These are phyloP conservation scores for Rhizopogon salebrosus DNA, from an alignment of 768 basidiomycete species.

Conservation along the genomic window DNA sequence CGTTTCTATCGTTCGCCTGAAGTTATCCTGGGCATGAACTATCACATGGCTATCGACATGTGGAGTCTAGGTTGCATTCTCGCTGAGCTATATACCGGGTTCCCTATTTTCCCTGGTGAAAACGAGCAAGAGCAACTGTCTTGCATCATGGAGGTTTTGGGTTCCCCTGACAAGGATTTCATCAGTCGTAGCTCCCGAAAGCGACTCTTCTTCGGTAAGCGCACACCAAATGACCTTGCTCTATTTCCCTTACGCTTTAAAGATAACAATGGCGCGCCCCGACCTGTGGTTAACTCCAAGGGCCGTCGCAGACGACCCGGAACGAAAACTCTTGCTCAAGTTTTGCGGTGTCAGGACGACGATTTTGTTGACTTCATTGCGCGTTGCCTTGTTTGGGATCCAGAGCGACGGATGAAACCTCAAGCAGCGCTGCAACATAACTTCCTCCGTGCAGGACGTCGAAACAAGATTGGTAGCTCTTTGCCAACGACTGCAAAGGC, in stretches of 20 bases:
- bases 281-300: slow-evolving; percentile 94
- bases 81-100: slow-evolving; percentile 95
- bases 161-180: slow-evolving; percentile 92
- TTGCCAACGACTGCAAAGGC: slow-evolving; percentile 45
- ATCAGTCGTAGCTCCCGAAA: slow-evolving; percentile 91
- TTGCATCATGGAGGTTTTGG: slow-evolving; percentile 99
- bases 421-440: slow-evolving; percentile 89
- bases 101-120: slow-evolving; percentile 98
- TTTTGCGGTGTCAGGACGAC: slow-evolving; percentile 89
- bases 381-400: slow-evolving; percentile 98
- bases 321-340: slow-evolving; percentile 83
- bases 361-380: slow-evolving; percentile 95
- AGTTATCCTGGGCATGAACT: slow-evolving; percentile 98
- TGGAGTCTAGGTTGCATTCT: slow-evolving; percentile 99
- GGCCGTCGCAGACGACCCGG: slow-evolving; percentile 90
- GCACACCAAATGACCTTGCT: not conserved
- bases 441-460: slow-evolving; percentile 70
- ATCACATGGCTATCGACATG: slow-evolving; percentile 99
- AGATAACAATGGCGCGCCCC: slow-evolving; percentile 93
- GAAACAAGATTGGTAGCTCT: slow-evolving; percentile 40
- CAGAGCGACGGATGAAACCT: slow-evolving; percentile 91
- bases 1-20: slow-evolving; percentile 99
- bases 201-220: slow-evolving; percentile 92
- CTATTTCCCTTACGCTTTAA: slow-evolving; percentile 8
- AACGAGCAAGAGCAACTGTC: slow-evolving; percentile 98